Evolutionary conservation across 257 asterid genomes (phyloP).

Genomic region (Solanum verrucosum): DNA sequence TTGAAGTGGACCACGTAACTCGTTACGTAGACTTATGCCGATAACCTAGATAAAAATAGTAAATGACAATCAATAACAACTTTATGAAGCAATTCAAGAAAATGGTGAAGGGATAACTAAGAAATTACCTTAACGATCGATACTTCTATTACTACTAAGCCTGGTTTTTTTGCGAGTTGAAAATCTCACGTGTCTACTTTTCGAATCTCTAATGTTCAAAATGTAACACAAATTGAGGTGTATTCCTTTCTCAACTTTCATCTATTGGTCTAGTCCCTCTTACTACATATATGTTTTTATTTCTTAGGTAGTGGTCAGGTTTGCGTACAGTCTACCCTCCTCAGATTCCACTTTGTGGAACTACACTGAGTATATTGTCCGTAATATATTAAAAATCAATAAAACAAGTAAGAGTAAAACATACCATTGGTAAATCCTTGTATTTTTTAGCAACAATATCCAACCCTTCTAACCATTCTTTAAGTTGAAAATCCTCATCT

Average conservation of each 20-base stretch:
- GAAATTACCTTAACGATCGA: background rate
- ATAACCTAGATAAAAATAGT: constrained; percentile 27
- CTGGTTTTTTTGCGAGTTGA: background rate
- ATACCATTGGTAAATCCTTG: constrained; percentile 32
- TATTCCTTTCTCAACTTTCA: background rate
- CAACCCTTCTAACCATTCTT: constrained; percentile 54
- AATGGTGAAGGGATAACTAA: background rate
- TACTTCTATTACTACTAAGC: background rate
- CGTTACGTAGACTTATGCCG: constrained; percentile 51
- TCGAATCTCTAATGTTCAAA: background rate
- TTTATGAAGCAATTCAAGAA: background rate
- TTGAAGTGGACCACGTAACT: constrained; percentile 51
- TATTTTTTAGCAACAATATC: constrained; percentile 25
- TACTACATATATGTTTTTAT: background rate
- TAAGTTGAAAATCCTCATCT: constrained; percentile 44
- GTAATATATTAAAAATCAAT: background rate
- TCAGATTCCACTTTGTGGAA: fast-evolving
- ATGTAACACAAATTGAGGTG: background rate
- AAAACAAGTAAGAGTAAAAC: background rate
- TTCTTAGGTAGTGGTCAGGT: fast-evolving
- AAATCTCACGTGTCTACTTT: background rate
- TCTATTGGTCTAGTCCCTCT: background rate
- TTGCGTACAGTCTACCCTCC: fast-evolving
- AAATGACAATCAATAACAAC: background rate
- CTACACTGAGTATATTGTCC: fast-evolving